phyloP scores from a whole-genome alignment of 805 yeast genomes.

The Wickerhamomyces alni region DNA sequence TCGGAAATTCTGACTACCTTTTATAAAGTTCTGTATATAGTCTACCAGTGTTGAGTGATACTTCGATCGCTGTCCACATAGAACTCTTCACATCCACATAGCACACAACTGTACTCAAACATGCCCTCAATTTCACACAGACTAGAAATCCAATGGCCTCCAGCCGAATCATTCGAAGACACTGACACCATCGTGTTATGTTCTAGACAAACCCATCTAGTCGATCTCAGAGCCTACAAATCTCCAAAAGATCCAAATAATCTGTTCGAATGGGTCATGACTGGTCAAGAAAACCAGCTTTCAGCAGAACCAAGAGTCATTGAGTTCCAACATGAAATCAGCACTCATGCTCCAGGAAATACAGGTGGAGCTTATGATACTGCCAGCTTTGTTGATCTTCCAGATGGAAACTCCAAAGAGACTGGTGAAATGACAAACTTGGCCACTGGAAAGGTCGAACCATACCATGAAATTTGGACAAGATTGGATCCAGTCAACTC shows the following conservation, averaged over 20 bases:
- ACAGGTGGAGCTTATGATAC: conserved; percentile 19
- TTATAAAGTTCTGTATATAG: too few relatives aligned
- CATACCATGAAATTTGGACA: conserved; percentile 51
- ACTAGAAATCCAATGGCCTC: conserved; percentile 48
- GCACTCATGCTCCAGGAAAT: conserved; percentile 15
- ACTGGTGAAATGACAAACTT: conserved; percentile 46
- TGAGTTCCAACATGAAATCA: conserved; percentile 21
- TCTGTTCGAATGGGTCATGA: conserved; percentile 25
- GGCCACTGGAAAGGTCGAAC: conserved; percentile 33
- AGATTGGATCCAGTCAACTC: conserved; percentile 35
- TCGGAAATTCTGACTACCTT: too few relatives aligned
- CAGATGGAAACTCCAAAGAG: conserved; percentile 39
- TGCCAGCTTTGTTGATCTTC: conserved; percentile 39
- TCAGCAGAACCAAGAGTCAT: conserved; percentile 8
- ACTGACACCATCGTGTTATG: conserved; percentile 45
- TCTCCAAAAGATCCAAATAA: conserved; percentile 3
- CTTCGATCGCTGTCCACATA: too few relatives aligned
- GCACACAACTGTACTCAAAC: neutral
- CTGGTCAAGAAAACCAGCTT: conserved; percentile 26
- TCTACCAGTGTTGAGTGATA: too few relatives aligned
- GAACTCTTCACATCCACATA: too few relatives aligned
- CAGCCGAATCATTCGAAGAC: conserved; percentile 33
- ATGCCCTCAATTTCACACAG: conserved; percentile 20
- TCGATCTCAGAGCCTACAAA: conserved; percentile 35
- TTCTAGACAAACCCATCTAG: conserved; percentile 38